Evolutionary conservation across 2,329 filamentous ascomycete species (phyloP).

Genomic region (Ustulina deusta): DNA sequence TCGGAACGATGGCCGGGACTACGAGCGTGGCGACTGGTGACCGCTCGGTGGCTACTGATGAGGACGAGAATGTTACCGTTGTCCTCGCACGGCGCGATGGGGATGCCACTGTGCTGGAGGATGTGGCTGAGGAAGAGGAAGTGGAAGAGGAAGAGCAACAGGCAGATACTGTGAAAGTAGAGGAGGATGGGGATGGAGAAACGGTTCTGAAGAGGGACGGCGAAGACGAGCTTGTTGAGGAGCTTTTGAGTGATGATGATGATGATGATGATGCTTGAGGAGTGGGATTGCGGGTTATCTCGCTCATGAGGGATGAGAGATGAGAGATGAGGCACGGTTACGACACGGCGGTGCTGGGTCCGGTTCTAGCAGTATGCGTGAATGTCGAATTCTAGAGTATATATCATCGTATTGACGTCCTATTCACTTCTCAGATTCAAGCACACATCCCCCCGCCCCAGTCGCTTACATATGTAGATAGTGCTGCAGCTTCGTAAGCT

Average conservation of each 20-base stretch:
- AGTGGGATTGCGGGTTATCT: not conserved
- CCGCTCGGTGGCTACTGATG: constrained; percentile 21
- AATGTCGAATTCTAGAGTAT: not conserved
- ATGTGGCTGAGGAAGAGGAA: constrained; percentile 39
- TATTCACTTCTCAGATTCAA: not conserved
- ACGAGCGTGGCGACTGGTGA: constrained; percentile 20
- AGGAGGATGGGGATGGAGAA: constrained; percentile 26
- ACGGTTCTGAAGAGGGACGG: constrained; percentile 25
- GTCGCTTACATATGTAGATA: too few species aligned
- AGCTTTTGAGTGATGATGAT: constrained; percentile 39
- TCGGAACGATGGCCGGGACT: constrained; percentile 2
- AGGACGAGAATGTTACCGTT: constrained; percentile 31
- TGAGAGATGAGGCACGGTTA: constrained; percentile 3
- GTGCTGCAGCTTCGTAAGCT: too few species aligned
- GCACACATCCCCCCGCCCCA: not conserved
- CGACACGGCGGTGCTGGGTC: not conserved
- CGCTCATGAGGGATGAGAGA: not conserved
- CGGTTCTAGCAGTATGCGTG: not conserved
- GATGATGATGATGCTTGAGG: constrained; percentile 36
- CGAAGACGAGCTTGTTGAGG: constrained; percentile 36
- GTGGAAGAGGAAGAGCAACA: constrained; percentile 27
- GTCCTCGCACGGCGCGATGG: constrained; percentile 11
- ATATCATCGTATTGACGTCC: not conserved
- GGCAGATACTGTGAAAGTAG: constrained; percentile 8
- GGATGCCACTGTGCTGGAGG: constrained; percentile 31